Conservation (phyloP, 2,329 filamentous ascomycete genomes). For the Alternaria sp. region DNA sequence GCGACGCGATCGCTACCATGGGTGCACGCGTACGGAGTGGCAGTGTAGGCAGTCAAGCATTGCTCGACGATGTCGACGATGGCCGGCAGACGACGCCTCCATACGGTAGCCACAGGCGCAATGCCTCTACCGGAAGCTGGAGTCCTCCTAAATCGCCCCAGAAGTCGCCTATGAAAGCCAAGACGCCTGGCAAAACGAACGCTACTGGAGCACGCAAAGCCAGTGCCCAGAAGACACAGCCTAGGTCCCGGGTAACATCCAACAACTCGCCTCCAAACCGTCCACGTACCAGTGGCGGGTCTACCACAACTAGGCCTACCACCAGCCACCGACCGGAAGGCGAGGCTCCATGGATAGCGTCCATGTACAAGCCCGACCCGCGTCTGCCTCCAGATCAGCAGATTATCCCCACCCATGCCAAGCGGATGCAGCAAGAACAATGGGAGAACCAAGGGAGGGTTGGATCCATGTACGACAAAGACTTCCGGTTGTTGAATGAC, state of each 20-base stretch:
- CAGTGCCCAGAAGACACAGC: constrained; percentile 32
- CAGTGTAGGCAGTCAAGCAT: constrained; percentile 62
- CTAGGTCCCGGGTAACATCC: constrained; percentile 46
- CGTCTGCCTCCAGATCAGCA: constrained; percentile 94
- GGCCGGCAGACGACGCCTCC: constrained; percentile 31
- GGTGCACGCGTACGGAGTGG: constrained; percentile 74
- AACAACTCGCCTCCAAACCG: constrained; percentile 56
- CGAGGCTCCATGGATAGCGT: constrained; percentile 93
- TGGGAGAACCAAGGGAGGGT: constrained; percentile 93
- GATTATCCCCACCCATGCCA: constrained; percentile 91
- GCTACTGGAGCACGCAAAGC: constrained; percentile 43
- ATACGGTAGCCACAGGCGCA: constrained; percentile 27
- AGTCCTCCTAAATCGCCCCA: constrained; percentile 39
- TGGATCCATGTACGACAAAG: constrained; percentile 82
- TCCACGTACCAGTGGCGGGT: constrained; percentile 68
- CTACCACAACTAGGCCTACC: constrained; percentile 53
- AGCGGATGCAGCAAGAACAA: constrained; percentile 87
- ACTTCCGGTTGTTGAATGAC: constrained; percentile 80
- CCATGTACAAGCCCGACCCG: constrained; percentile 94
- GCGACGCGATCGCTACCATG: constrained; percentile 63
- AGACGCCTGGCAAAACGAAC: constrained; percentile 45
- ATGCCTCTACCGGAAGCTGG: constrained; percentile 29
- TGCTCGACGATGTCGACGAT: constrained; percentile 57
- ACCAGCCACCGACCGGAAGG: constrained; percentile 83
- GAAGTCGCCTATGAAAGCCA: constrained; percentile 49